These are phyloP conservation scores for Geotrichum phurueaensis DNA, from an alignment of 1,139 yeast species.

Conservation along the genomic window DNA sequence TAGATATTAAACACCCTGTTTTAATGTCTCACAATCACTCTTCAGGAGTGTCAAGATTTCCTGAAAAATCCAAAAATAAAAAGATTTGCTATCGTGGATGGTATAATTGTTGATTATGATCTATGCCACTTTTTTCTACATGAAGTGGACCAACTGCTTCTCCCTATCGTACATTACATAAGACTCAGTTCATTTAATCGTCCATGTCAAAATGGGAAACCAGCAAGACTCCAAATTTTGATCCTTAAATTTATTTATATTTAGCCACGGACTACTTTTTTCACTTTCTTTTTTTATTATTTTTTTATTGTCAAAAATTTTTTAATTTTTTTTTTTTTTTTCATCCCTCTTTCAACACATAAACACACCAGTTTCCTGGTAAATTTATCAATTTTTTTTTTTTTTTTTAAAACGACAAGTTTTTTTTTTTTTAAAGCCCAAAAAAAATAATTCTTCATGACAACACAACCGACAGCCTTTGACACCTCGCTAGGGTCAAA, in stretches of 20 bases:
- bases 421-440: background rate
- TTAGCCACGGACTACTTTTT: background rate
- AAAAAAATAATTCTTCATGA: background rate
- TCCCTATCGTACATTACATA: background rate
- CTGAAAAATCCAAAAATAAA: no score
- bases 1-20: no score
- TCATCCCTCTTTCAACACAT: background rate
- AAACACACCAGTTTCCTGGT: background rate
- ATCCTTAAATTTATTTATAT: background rate
- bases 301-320: background rate
- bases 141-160: background rate
- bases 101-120: no score
- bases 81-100: no score
- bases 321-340: background rate
- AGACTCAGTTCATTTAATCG: background rate
- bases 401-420: background rate
- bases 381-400: background rate
- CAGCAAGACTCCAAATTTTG: background rate
- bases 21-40: no score
- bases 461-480: conserved; percentile 27
- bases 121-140: no score
- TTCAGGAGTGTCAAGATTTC: no score
- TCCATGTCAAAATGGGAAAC: background rate
- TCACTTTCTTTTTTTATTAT: no score
- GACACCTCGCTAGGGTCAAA: conserved; percentile 33